phyloP scores from a whole-genome alignment of 1,139 yeast genomes.

The Pichia sp. region DNA sequence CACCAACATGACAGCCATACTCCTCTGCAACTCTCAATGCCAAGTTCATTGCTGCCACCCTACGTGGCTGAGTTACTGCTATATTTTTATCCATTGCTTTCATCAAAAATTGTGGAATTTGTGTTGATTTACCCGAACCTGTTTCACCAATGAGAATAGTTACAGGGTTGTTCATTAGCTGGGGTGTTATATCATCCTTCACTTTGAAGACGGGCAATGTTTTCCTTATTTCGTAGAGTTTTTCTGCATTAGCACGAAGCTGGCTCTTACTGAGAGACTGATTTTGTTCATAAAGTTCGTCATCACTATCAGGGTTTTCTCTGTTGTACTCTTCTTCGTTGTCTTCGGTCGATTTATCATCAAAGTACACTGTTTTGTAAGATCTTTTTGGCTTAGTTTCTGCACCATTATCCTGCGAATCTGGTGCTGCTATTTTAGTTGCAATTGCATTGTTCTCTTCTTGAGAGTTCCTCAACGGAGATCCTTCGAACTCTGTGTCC shows the following conservation, averaged over 20 bases:
- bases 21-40: slow-evolving; percentile 94
- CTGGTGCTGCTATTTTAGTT: background rate
- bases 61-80: slow-evolving; percentile 94
- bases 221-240: slow-evolving; percentile 48
- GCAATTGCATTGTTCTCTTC: background rate
- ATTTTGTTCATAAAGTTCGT: slow-evolving; percentile 13
- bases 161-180: slow-evolving; percentile 55
- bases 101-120: slow-evolving; percentile 86
- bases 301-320: slow-evolving; percentile 24
- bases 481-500: slow-evolving; percentile 14
- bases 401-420: background rate
- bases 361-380: slow-evolving; percentile 13
- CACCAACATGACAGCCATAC: slow-evolving; percentile 70
- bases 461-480: background rate
- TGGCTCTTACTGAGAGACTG: slow-evolving; percentile 16
- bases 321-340: slow-evolving; percentile 29
- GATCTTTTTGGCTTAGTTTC: background rate
- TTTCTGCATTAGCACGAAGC: slow-evolving; percentile 41
- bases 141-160: slow-evolving; percentile 91
- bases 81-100: slow-evolving; percentile 46
- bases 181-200: slow-evolving; percentile 55
- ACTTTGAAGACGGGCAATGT: slow-evolving; percentile 75
- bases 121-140: slow-evolving; percentile 98
- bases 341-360: slow-evolving; percentile 23
- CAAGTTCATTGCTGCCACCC: slow-evolving; percentile 94